Percentiles rank a stretch among this genome's conserved stretches.
phyloP scores from a whole-genome alignment of 192 early-diverging fungal genomes.

The Linnemannia elongata region DNA sequence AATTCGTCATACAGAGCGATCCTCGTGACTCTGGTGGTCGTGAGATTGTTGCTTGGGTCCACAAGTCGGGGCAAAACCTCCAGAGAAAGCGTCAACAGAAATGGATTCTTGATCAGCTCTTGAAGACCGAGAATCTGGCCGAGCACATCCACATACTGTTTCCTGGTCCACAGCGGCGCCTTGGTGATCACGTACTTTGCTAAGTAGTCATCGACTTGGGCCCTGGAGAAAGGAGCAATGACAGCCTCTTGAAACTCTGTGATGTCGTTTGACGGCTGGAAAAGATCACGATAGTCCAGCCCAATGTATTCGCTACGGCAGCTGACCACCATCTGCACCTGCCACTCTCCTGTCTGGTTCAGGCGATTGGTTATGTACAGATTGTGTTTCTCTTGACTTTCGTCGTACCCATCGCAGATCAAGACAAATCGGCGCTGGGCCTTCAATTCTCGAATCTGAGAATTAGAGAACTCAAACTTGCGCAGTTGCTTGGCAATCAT shows the following conservation, averaged over 20 bases:
- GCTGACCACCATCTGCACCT: conserved; percentile 19
- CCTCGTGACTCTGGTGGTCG: conserved; percentile 7
- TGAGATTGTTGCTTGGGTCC: conserved; percentile 14
- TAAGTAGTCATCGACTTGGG: conserved; percentile 17
- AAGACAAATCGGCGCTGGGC: conserved; percentile 19
- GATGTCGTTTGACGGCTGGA: conserved; percentile 16
- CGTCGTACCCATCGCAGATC: conserved; percentile 40
- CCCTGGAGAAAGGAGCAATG: conserved; percentile 29
- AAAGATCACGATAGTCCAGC: conserved; percentile 23
- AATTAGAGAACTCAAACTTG: conserved; percentile 4
- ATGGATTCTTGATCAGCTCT: conserved; percentile 35
- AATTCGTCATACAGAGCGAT: conserved; percentile 29
- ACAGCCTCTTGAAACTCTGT: conserved; percentile 28
- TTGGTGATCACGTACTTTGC: conserved; percentile 22
- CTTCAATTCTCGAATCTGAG: conserved; percentile 36
- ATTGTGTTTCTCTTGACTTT: conserved; percentile 31
- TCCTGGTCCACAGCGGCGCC: conserved; percentile 18
- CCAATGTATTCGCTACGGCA: conserved; percentile 39
- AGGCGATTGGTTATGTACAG: conserved; percentile 24
- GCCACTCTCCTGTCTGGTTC: neutral
- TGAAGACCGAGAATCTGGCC: conserved; percentile 23
- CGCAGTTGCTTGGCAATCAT: conserved; percentile 29
- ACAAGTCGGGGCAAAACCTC: conserved; percentile 22
- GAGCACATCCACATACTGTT: conserved; percentile 18
- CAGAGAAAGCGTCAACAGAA: conserved; percentile 23